Evolutionary conservation across 257 asterid species (phyloP), one percentile per base, ranked within the genome.

Genomic region (Ajuga chamaepitys): DNA sequence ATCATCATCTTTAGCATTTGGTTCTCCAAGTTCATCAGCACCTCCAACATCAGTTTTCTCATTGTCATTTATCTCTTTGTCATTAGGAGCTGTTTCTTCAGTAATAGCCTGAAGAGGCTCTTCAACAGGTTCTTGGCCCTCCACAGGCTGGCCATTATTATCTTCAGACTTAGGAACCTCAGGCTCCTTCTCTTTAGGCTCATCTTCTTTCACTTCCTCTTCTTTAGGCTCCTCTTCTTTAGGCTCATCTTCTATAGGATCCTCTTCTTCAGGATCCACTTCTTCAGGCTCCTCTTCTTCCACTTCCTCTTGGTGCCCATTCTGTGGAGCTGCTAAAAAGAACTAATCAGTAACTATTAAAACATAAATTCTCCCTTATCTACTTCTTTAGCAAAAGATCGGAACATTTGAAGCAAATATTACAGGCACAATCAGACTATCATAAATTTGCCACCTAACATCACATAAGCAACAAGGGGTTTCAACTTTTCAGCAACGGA

Each of bases 101-200:
- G 58, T 7, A 46, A 13, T 66, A 22, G 56, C 54, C 18, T 50
- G 74, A 3, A 57, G 9, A 40, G 78, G 58, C 50, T 80, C 92
- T 16, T 28, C 42, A 3, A 59, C n/a, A 66, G 74, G 73, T 59
- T 80, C 86, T 54, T 69, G 78, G 64, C 12, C 80, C 38, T 67
- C 71, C 37, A 62, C 75, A 47, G 57, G 48, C 34, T 58, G 70
- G 62, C 18, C 62, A 71, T 41, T 53, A 7, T 73, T 66, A 57
- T 58, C 81, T 38, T 50, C 75, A 57, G 69, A 5, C 56, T 80
- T 88, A 66, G 76, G 74, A 40, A 75, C 85, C 38, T 64, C 73
- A 41, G 62, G 37, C 34, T 53, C 16, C 52, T 64, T 44, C 51
- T 64, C 79, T 37, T 53, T 70, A 55, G 68, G 8, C 56, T 68